Evolutionary conservation across 2,329 filamentous ascomycete species (phyloP), one percentile per base, ranked within the genome.

Genomic region (Paramyrothecium sp.): DNA sequence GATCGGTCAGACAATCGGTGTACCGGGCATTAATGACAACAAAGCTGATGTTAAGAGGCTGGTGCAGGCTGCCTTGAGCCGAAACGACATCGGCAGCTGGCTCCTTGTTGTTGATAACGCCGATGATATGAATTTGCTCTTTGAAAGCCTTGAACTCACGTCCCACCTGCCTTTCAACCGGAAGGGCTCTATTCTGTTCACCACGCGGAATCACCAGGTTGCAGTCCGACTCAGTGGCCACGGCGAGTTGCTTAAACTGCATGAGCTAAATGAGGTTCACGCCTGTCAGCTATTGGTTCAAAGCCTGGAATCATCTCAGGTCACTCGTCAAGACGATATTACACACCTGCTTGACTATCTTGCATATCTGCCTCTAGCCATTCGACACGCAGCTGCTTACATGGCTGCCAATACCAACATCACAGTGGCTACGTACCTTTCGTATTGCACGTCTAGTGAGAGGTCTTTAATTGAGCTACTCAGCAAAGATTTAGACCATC

Each of bases 61-160:
- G 2, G 71, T 80, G 3, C 74, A 74, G 41, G 44, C 4, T 62
- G 60, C 12, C 58, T 80, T 38, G 54, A 59, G 5, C 61, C 66
- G n/a, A 56, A 38, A n/a, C 57, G 50, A 2, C n/a, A 12, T 16
- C 65, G 69, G 1, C 57, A 58, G 1, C 26, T 80, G 75, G 78
- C 64, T 81, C 1, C 56, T 80, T 46, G 64, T 81, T 44, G 53
- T 80, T n/a, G 76, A 81, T 55, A 80, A 78, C 53, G 74, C 73
- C 13, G 75, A 80, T 55, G 73, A 80, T 56, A 51, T 52, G 3
- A 10, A 30, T 5, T 30, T 30, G 26, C 38, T 44, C 13, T 44
- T 44, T 12, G 13, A 16, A 17, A 12, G 38, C 13, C 4, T 19
- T 12, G n/a, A 44, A 7, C 55, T 61, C 12, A 41, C 53, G 30